phyloP scores from a whole-genome alignment of 1,284 basidiomycete genomes.

The Inonotus hispidus region DNA sequence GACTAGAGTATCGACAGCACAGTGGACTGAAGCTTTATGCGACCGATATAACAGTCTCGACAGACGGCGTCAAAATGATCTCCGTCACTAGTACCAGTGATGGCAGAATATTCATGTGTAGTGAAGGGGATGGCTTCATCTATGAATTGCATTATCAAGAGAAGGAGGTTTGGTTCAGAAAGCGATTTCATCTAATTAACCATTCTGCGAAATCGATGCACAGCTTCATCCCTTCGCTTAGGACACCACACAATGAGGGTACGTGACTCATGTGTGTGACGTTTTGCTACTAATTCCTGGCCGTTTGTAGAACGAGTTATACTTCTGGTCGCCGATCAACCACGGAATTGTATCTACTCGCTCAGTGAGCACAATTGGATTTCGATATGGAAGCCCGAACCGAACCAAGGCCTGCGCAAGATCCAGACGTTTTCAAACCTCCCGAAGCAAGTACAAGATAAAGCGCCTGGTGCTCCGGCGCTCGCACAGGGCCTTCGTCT shows the following conservation, averaged over 20 bases:
- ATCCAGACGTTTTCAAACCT: conserved; percentile 64
- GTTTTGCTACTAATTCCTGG: conserved; percentile 12
- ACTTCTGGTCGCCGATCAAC: conserved; percentile 58
- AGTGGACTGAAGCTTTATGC: conserved; percentile 86
- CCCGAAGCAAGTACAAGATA: conserved; percentile 68
- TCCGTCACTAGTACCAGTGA: conserved; percentile 75
- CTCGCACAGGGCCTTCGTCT: conserved; percentile 66
- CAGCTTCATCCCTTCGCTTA: conserved; percentile 65
- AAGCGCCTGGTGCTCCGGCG: conserved; percentile 66
- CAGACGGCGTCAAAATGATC: conserved; percentile 75
- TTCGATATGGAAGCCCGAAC: conserved; percentile 55
- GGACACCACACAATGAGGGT: conserved; percentile 59
- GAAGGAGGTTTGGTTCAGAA: conserved; percentile 91
- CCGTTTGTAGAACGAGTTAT: conserved; percentile 56
- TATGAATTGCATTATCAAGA: conserved; percentile 95
- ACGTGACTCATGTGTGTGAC: conserved; percentile 7
- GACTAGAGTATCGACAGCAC: conserved; percentile 41
- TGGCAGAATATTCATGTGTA: conserved; percentile 90
- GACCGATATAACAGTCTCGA: conserved; percentile 78
- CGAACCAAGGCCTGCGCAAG: conserved; percentile 61
- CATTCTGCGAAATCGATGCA: conserved; percentile 73
- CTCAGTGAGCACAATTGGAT: conserved; percentile 67
- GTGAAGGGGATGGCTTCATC: conserved; percentile 80
- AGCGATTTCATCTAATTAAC: conserved; percentile 77
- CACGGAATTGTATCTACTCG: conserved; percentile 70